Evolutionary conservation across 1,284 basidiomycete species (phyloP).

Genomic region (Fomes fomentarius): DNA sequence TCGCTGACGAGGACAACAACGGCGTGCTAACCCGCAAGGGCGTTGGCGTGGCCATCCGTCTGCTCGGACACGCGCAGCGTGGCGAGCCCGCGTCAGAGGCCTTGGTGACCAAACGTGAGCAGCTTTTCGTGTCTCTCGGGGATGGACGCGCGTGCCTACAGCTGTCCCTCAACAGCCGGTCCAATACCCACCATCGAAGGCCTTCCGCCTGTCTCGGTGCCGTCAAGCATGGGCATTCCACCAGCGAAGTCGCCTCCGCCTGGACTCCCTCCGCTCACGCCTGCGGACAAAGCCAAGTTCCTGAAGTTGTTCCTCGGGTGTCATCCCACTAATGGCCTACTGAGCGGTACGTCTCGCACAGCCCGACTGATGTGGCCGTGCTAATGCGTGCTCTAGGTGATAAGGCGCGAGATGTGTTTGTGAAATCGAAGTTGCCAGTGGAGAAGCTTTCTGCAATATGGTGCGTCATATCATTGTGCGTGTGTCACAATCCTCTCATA

Average conservation of each 20-base stretch:
- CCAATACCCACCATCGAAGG: conserved; percentile 85
- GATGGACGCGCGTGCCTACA: conserved; percentile 16
- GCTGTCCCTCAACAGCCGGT: conserved; percentile 58
- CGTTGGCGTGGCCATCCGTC: conserved; percentile 83
- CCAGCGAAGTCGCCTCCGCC: conserved; percentile 64
- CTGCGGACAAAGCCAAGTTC: conserved; percentile 86
- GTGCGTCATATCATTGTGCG: conserved; percentile 52
- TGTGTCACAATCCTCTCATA: neutral
- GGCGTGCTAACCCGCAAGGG: conserved; percentile 89
- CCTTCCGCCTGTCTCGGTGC: conserved; percentile 47
- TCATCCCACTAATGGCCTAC: conserved; percentile 75
- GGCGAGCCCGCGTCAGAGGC: conserved; percentile 72
- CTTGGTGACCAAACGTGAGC: conserved; percentile 69
- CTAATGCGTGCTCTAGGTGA: conserved; percentile 55
- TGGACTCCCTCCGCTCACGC: conserved; percentile 66
- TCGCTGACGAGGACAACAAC: conserved; percentile 92
- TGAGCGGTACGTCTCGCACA: conserved; percentile 56
- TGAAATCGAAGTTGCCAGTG: conserved; percentile 90
- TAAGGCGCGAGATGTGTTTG: conserved; percentile 90
- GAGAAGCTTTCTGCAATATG: conserved; percentile 95
- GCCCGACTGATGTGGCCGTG: conserved; percentile 9
- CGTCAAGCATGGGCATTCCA: conserved; percentile 58
- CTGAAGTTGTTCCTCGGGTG: conserved; percentile 75
- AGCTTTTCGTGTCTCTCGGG: conserved; percentile 20
- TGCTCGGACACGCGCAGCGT: conserved; percentile 93